Base-by-base conservation (phyloP, 345 rosid genomes). In the Gossypium australe region DNA sequence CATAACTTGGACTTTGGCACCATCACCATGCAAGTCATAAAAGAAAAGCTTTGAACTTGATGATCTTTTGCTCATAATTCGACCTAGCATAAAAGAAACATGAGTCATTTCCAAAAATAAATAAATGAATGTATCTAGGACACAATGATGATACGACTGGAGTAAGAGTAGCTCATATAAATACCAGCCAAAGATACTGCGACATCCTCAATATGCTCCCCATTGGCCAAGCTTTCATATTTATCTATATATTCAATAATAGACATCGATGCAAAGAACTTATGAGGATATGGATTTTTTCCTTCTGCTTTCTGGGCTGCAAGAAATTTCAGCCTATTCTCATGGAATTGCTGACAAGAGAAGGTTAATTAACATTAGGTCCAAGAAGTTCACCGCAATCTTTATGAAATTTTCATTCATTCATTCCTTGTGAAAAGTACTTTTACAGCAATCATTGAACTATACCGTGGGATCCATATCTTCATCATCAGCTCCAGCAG, bases 391-490 rank as follows among this genome's bases (percentile, higher is more conserved):
- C 7, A 24, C 27, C 6, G 3, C 6, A 67, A 20, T 20, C 67
- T 13, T 44, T 4, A 45, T 34, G 8, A 22, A 20, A 8, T 16
- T 20, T 25, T 13, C 24, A 16, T 52, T 51, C 18, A 52, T 52
- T 51, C 18, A 51, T 51, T 52, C 53, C 3, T 61, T 10, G 41
- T 2, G 45, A 18, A 61, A 61, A 67, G 18, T 8, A 8, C 44
- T 13, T 72, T 13, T 45, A 27, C 17, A 51, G 34, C 22, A 44
- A 71, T 4, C 17, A 41, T 20, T 57, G 3, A 57, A 20, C 14
- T 2, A 27, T 85, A 95, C 99, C 67, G 97, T 93, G 6, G 99
- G 94, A 78, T 95, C 99, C 96, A 93, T 93, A 58, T 95, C 97
- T 9, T 95, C 99, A 68, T 95, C 98, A 80, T 95, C 98, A 71